Base-by-base conservation (phyloP, 805 yeast species). In the Zygoascus biomembranicola region DNA sequence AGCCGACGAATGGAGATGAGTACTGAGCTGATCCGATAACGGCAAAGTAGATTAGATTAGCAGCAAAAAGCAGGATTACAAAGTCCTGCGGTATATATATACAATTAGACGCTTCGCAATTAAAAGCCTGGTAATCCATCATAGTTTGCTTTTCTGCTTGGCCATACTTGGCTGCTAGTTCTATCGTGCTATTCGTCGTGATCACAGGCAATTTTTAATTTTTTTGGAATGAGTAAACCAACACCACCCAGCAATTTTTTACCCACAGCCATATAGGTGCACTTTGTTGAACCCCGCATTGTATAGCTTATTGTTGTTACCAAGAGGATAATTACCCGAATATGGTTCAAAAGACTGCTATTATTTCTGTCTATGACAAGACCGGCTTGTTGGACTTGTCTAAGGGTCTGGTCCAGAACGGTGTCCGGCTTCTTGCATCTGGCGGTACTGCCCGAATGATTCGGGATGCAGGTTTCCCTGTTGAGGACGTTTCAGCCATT, bases 391-490 rank as follows among this genome's bases (percentile, higher is more conserved):
- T 94, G 64, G 99, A 94, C 71, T 79, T 94, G 61, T 98, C 98
- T 62, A 94, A 94, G 75, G 99, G 99, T 48, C 80, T 94, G 55
- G 85, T 80, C 58, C 85, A 85, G 63, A 86, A 89, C 72, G 81
- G 89, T 59, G 97, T 94, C 61, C 83, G 97, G 65, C 82, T 94
- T 59, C 78, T 94, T 55, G 99, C 98, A 51, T 88, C 97, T 43
- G 99, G 99, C 57, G 99, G 99, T 69, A 94, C 99, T 52, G 95
- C 99, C 54, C 82, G 80, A 66, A 77, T 94, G 77, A 83, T 94
- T 54, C 85, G 96, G 69, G 99, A 90, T 72, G 96, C 97, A 53
- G 98, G 98, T 11, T 92, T 94, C 82, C 92, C 96, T 46, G 98
- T 94, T 16, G 96, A 92, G 18, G 99, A 94, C 67, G 97, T 94